These are phyloP conservation scores for Cairneyella variabilis DNA, from an alignment of 495 filamentous ascomycete species.

Conservation along the genomic window DNA sequence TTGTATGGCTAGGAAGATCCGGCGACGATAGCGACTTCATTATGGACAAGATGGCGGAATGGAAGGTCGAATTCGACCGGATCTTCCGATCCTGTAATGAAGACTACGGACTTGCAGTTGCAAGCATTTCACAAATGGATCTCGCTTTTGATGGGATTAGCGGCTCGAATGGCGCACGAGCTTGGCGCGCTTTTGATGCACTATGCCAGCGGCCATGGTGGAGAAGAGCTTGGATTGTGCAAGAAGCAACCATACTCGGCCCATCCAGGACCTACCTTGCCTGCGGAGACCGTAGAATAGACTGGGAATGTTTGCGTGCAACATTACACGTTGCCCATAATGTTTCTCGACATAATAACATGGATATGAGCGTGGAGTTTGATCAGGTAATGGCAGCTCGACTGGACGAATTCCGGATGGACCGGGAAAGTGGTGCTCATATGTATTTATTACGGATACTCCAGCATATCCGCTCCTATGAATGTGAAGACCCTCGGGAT, in stretches of 20 bases:
- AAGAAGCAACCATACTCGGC: not conserved
- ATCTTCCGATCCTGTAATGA: not conserved
- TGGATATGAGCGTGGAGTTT: not conserved
- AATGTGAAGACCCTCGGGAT: constrained; percentile 23
- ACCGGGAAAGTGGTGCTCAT: not conserved
- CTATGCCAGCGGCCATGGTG: not conserved
- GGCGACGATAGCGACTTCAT: not conserved
- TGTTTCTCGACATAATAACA: too few relatives aligned
- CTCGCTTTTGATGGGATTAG: not conserved
- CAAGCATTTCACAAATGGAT: not conserved
- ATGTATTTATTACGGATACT: constrained; percentile 13
- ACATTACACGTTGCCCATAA: not conserved
- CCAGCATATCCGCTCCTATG: constrained; percentile 15
- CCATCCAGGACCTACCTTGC: not conserved
- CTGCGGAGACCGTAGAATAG: not conserved
- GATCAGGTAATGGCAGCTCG: not conserved
- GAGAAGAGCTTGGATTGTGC: constrained; percentile 1
- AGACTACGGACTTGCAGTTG: not conserved
- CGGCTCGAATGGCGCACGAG: not conserved
- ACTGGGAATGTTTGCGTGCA: not conserved
- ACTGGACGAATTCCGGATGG: not conserved
- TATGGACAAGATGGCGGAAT: not conserved
- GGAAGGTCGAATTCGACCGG: not conserved
- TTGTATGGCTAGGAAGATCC: not conserved
- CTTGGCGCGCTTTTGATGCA: not conserved